Conservation (phyloP, 2,329 filamentous ascomycete genomes). For the Epichloe amarillans region DNA sequence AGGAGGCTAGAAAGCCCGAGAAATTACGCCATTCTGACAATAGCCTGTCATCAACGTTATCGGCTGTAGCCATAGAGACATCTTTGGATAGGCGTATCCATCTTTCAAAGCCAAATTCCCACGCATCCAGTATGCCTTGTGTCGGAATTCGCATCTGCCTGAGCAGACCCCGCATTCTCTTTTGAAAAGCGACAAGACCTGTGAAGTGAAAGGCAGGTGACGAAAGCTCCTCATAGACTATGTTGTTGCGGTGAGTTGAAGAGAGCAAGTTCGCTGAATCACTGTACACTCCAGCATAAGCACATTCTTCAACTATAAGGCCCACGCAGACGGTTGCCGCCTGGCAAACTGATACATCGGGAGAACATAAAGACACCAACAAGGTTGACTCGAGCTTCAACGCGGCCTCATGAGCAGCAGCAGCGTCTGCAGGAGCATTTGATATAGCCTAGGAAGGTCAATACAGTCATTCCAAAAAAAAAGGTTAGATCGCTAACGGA, state of each 20-base stretch:
- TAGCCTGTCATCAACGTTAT: constrained; percentile 40
- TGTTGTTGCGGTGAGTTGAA: constrained; percentile 44
- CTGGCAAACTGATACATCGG: constrained; percentile 52
- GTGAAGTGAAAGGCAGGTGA: constrained; percentile 53
- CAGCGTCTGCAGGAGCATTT: constrained; percentile 38
- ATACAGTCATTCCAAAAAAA: not conserved
- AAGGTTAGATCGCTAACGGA: constrained; percentile 16
- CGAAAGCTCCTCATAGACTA: constrained; percentile 48
- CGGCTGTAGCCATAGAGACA: constrained; percentile 38
- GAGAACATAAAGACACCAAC: constrained; percentile 50
- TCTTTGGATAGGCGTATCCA: constrained; percentile 54
- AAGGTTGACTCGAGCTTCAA: constrained; percentile 49
- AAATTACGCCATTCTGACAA: constrained; percentile 56
- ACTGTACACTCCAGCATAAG: constrained; percentile 34
- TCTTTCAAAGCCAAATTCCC: constrained; percentile 51
- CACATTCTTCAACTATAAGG: constrained; percentile 48
- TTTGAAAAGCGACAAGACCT: constrained; percentile 56
- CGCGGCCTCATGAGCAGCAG: constrained; percentile 38
- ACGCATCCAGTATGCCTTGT: constrained; percentile 52
- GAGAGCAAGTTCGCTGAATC: constrained; percentile 36
- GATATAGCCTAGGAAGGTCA: constrained; percentile 34
- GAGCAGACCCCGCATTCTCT: constrained; percentile 46
- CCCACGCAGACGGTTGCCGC: constrained; percentile 49
- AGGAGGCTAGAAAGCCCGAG: constrained; percentile 53
- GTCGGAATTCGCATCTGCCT: constrained; percentile 49